These are phyloP conservation scores for Starmerella sirachaensis DNA, from an alignment of 805 yeast genomes.

Conservation along the genomic window DNA sequence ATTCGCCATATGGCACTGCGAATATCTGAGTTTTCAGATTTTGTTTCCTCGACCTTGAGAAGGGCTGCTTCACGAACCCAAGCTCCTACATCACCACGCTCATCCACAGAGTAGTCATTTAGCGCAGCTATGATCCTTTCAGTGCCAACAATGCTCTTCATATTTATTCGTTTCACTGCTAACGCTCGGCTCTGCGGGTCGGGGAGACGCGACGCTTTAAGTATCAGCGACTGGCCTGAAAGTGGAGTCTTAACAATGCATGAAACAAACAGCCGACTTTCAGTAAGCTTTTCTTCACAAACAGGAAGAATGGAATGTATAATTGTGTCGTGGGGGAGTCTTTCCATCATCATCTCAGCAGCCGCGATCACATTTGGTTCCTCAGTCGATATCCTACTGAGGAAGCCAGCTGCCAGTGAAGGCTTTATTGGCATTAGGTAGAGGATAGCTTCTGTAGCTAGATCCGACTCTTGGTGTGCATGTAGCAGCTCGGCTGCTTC, in stretches of 20 bases:
- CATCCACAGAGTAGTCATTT: slow-evolving; percentile 66
- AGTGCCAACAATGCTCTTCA: neutral
- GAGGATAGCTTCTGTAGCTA: slow-evolving; percentile 5
- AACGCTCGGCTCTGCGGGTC: slow-evolving; percentile 17
- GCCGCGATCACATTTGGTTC: slow-evolving; percentile 1
- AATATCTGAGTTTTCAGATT: slow-evolving; percentile 1
- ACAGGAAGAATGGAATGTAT: neutral
- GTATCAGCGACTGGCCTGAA: neutral
- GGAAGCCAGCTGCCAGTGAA: neutral
- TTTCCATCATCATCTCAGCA: neutral
- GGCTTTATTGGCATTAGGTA: slow-evolving; percentile 2
- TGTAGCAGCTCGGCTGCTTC: neutral
- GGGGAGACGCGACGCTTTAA: slow-evolving; percentile 1
- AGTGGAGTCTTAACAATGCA: slow-evolving; percentile 7
- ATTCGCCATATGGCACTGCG: slow-evolving; percentile 38
- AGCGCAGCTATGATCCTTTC: slow-evolving; percentile 31
- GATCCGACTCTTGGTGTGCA: slow-evolving; percentile 1
- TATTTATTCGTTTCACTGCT: slow-evolving; percentile 8
- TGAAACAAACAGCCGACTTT: slow-evolving; percentile 14
- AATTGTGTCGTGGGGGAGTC: neutral
- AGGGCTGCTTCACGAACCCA: slow-evolving; percentile 48
- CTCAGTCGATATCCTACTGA: slow-evolving; percentile 4
- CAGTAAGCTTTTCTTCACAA: slow-evolving; percentile 7
- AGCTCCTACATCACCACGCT: slow-evolving; percentile 88
- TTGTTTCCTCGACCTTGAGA: slow-evolving; percentile 27